Evolutionary conservation across 768 basidiomycete genomes (phyloP).

Genomic region (Phlegmacium glaucopus): DNA sequence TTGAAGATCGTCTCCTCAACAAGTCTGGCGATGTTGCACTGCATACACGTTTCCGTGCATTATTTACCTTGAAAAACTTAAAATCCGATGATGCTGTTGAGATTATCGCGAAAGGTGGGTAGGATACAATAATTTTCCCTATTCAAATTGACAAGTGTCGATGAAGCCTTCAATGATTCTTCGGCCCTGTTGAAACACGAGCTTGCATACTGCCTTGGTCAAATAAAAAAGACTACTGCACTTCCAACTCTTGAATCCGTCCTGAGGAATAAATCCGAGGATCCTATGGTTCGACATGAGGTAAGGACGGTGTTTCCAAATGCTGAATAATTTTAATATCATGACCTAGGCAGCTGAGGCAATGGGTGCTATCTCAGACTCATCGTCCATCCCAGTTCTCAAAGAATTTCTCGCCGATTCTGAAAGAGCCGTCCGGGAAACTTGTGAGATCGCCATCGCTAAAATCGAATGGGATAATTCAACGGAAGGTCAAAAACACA

Average conservation of each 20-base stretch:
- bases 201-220: conserved; percentile 94
- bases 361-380: conserved; percentile 86
- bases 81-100: conserved; percentile 74
- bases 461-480: conserved; percentile 94
- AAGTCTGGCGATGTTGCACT: conserved; percentile 66
- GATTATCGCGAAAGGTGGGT: conserved; percentile 80
- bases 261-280: conserved; percentile 64
- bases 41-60: conserved; percentile 83
- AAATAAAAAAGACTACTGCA: conserved; percentile 73
- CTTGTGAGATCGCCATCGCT: conserved; percentile 94
- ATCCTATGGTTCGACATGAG: conserved; percentile 98
- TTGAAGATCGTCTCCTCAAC: conserved; percentile 81
- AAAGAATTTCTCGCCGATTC: conserved; percentile 68
- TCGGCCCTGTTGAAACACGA: conserved; percentile 96
- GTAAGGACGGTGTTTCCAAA: conserved; percentile 34
- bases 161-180: conserved; percentile 74
- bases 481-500: conserved; percentile 59
- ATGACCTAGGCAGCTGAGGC: conserved; percentile 88
- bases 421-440: conserved; percentile 81
- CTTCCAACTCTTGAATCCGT: conserved; percentile 78
- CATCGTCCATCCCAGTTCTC: conserved; percentile 64
- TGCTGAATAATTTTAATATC: conserved; percentile 9
- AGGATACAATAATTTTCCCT: not conserved
- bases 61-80: conserved; percentile 89
- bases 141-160: conserved; percentile 7